Conservation (phyloP, 495 filamentous ascomycete genomes). For the Parachaetomium inaequale region DNA sequence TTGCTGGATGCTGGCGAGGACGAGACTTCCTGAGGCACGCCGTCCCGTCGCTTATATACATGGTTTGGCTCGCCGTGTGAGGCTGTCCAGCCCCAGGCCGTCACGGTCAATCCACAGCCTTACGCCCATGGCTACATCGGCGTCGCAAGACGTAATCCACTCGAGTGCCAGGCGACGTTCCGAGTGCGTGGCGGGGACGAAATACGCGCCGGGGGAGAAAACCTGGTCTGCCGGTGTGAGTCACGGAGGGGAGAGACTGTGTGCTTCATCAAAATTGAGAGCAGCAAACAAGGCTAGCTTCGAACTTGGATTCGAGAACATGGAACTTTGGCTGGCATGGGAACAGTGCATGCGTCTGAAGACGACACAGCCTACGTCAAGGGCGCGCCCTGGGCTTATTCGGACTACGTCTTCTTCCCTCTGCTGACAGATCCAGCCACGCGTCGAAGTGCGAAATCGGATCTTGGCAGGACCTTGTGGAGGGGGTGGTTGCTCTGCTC, state of each 20-base stretch:
- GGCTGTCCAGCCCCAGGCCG: background rate
- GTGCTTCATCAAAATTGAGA: too few species aligned
- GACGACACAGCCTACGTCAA: background rate
- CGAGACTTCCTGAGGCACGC: background rate
- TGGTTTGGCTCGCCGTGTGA: background rate
- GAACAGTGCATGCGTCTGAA: background rate
- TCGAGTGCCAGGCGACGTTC: too few species aligned
- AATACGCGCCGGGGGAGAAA: background rate
- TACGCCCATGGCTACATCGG: too few species aligned
- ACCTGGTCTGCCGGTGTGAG: background rate
- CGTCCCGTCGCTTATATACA: constrained; percentile 3
- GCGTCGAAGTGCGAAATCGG: background rate
- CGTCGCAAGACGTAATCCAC: too few species aligned
- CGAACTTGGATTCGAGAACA: background rate
- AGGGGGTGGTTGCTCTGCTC: too few species aligned
- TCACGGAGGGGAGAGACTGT: background rate
- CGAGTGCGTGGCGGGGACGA: too few species aligned
- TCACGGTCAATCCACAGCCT: background rate
- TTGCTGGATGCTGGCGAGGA: background rate
- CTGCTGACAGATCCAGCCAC: background rate
- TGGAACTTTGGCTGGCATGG: background rate
- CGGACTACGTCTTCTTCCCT: background rate
- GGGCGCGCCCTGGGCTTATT: background rate
- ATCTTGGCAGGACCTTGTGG: too few species aligned
- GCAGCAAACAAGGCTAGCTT: too few species aligned